Evolutionary conservation across 108 stramenopile species (phyloP).

Genomic region (Discostella pseudostelligera): DNA sequence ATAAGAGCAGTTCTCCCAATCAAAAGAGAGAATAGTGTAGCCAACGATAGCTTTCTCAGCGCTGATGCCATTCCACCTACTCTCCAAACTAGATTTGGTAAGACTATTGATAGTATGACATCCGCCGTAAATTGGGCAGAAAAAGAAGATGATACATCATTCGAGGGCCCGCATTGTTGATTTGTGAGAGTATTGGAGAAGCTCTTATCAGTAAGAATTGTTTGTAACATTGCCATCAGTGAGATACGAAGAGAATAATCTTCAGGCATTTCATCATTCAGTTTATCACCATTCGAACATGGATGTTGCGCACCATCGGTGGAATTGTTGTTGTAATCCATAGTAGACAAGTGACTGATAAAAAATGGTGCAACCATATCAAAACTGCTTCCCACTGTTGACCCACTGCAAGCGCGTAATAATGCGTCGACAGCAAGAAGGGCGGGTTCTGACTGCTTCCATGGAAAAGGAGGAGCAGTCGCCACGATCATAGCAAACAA

Average conservation of each 20-base stretch:
- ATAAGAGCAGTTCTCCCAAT: conserved; percentile 3
- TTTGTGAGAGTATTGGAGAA: conserved; percentile 9
- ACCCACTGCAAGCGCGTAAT: conserved; percentile 21
- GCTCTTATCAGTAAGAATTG: conserved; percentile 33
- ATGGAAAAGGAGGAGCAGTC: conserved; percentile 32
- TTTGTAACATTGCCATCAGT: conserved; percentile 40
- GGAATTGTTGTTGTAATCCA: conserved; percentile 4
- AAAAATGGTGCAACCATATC: conserved; percentile 41
- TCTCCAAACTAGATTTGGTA: conserved; percentile 44
- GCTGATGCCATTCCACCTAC: conserved; percentile 35
- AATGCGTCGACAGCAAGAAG: conserved; percentile 32
- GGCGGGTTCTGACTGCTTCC: conserved; percentile 29
- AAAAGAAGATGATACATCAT: not conserved
- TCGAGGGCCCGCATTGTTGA: not conserved
- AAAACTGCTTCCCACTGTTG: conserved; percentile 35
- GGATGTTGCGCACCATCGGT: not conserved
- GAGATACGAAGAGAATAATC: conserved; percentile 42
- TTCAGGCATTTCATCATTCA: conserved; percentile 21
- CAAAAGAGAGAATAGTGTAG: conserved; percentile 39
- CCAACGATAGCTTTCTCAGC: conserved; percentile 31
- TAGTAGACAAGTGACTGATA: conserved; percentile 23
- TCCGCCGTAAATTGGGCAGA: conserved; percentile 18
- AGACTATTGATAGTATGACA: conserved; percentile 27
- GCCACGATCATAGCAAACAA: conserved; percentile 17
- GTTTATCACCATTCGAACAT: not conserved